Conservation (phyloP, 1,284 basidiomycete species). For the Hemileccinum hortonii region DNA sequence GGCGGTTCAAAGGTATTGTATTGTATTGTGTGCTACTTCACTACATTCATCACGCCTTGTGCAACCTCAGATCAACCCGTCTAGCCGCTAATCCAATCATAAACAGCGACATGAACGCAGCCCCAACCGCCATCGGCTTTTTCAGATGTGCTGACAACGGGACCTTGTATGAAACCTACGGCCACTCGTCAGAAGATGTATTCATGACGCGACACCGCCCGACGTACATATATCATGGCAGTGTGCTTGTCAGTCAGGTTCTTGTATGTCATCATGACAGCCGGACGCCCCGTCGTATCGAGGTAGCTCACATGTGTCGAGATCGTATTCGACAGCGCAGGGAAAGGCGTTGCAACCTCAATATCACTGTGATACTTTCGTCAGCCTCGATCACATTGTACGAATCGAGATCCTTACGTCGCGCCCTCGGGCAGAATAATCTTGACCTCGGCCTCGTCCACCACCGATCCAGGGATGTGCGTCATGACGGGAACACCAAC, state of each 20-base stretch:
- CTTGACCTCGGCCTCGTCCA: slow-evolving; percentile 77
- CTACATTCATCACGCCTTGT: slow-evolving; percentile 45
- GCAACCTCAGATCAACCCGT: slow-evolving; percentile 66
- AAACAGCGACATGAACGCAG: slow-evolving; percentile 67
- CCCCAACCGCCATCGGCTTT: slow-evolving; percentile 78
- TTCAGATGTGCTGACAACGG: slow-evolving; percentile 73
- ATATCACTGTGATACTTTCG: slow-evolving; percentile 58
- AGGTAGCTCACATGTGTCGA: slow-evolving; percentile 84
- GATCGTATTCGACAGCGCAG: slow-evolving; percentile 58
- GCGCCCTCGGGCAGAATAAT: slow-evolving; percentile 94
- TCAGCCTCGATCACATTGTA: slow-evolving; percentile 6
- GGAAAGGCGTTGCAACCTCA: slow-evolving; percentile 76
- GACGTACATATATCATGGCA: slow-evolving; percentile 68
- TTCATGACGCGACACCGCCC: slow-evolving; percentile 1
- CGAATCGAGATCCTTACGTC: slow-evolving; percentile 55
- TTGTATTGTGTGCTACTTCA: slow-evolving; percentile 37
- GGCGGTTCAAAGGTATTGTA: slow-evolving; percentile 27
- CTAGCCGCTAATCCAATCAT: slow-evolving; percentile 56
- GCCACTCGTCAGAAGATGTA: slow-evolving; percentile 18
- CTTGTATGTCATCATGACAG: slow-evolving; percentile 71
- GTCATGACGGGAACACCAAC: slow-evolving; percentile 88
- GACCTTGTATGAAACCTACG: slow-evolving; percentile 83
- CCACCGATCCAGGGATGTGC: slow-evolving; percentile 74
- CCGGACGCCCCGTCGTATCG: slow-evolving; percentile 88
- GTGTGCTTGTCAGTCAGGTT: slow-evolving; percentile 79